Conservation (phyloP, 2,329 filamentous ascomycete species). For the Seiridium cupressi region DNA sequence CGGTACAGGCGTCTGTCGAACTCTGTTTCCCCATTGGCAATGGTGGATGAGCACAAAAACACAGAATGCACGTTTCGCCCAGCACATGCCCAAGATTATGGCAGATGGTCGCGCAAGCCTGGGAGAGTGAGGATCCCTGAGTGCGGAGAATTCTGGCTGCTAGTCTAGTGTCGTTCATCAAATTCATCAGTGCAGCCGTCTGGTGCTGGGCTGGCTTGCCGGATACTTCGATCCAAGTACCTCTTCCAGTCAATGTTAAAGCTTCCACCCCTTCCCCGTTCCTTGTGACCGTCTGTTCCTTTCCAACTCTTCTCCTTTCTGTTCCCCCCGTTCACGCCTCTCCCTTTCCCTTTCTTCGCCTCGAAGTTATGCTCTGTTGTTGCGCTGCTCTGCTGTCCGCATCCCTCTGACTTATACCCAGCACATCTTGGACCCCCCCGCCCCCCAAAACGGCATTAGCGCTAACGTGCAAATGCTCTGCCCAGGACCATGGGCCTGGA, state of each 20-base stretch:
- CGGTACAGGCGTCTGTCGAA: neutral
- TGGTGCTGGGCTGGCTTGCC: slow-evolving; percentile 2
- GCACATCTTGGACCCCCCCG: neutral
- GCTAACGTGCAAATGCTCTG: slow-evolving; percentile 3
- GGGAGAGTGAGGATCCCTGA: neutral
- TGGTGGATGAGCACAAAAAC: neutral
- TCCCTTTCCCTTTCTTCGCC: no score
- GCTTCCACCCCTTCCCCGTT: slow-evolving; percentile 28
- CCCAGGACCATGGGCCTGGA: neutral
- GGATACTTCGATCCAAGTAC: slow-evolving; percentile 11
- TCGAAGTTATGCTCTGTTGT: neutral
- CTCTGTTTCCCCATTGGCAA: neutral
- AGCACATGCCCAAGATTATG: neutral
- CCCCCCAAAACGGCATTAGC: slow-evolving; percentile 7
- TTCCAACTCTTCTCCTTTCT: slow-evolving; percentile 13
- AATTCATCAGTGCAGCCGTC: slow-evolving; percentile 7
- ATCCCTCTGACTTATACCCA: neutral
- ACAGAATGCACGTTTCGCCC: neutral
- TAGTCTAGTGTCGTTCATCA: slow-evolving; percentile 6
- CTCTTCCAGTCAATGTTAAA: slow-evolving; percentile 11
- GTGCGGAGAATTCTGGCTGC: slow-evolving; percentile 11
- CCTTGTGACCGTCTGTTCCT: slow-evolving; percentile 23
- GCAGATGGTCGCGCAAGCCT: neutral
- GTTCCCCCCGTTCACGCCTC: slow-evolving; percentile 1
- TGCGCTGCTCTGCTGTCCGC: neutral